Conservation (phyloP, 441 rosid genomes). For the Corymbia citriodora region DNA sequence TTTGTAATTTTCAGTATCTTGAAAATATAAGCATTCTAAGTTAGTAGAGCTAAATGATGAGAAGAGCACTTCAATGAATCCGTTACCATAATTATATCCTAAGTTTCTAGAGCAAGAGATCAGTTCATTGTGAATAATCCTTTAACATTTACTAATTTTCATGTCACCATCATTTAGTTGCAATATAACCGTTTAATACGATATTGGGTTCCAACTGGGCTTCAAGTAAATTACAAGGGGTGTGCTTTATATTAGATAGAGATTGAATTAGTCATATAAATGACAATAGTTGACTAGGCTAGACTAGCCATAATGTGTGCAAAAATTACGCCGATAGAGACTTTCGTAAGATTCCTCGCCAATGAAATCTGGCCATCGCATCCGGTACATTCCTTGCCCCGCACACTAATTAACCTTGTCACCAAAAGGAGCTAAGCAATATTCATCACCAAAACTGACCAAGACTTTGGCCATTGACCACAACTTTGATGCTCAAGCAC, state of each 20-base stretch:
- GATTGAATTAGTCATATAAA: background rate
- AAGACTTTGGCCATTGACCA: background rate
- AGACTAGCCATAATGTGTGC: background rate
- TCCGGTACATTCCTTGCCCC: fast-evolving
- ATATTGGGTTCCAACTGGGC: background rate
- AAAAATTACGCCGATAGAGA: background rate
- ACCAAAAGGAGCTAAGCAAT: too few species aligned
- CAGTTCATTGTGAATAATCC: too few species aligned
- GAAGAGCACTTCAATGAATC: too few species aligned
- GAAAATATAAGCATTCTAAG: too few species aligned
- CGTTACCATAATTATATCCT: too few species aligned
- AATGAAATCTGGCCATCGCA: background rate
- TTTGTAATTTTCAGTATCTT: too few species aligned
- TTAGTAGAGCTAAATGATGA: too few species aligned
- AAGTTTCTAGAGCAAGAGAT: too few species aligned
- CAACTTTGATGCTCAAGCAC: background rate
- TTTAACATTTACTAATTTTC: too few species aligned
- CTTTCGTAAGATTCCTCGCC: background rate
- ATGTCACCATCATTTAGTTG: too few species aligned
- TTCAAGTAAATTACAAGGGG: background rate
- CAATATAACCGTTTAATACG: too few species aligned
- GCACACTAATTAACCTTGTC: too few species aligned
- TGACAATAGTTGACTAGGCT: background rate
- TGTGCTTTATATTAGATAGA: background rate
- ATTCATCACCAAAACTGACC: background rate